These are phyloP conservation scores for Leucocoprinus sp. DNA, from an alignment of 768 basidiomycete species.

Conservation along the genomic window DNA sequence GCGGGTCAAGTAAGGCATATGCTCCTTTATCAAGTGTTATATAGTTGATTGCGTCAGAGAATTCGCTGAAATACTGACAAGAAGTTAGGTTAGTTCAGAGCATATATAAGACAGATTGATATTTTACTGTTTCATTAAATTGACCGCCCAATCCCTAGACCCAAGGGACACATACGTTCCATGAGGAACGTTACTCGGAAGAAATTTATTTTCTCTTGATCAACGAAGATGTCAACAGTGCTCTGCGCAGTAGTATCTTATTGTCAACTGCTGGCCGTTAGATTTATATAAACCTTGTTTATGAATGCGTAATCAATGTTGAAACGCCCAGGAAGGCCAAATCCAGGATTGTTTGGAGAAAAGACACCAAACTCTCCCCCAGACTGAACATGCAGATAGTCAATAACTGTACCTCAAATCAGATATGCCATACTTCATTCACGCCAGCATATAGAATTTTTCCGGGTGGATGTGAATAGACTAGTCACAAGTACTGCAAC, in stretches of 20 bases:
- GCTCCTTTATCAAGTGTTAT: conserved; percentile 33
- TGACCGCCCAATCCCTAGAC: conserved; percentile 30
- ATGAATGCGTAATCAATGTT: conserved; percentile 38
- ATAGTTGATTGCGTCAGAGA: conserved; percentile 34
- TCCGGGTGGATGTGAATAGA: conserved; percentile 11
- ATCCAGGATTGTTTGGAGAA: conserved; percentile 25
- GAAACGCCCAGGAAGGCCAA: conserved; percentile 36
- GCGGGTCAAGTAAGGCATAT: conserved; percentile 37
- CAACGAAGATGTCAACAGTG: conserved; percentile 38
- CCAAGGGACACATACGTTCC: conserved; percentile 36
- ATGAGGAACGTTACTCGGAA: conserved; percentile 43
- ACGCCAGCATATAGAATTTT: conserved; percentile 39
- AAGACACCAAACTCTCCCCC: conserved; percentile 41
- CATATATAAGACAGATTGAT: not conserved
- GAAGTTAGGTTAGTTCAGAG: not conserved
- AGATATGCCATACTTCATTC: conserved; percentile 27
- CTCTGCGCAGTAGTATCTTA: conserved; percentile 18
- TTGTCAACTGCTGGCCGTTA: no score
- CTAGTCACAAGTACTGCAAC: not conserved
- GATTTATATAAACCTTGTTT: conserved; percentile 28
- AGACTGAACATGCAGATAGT: conserved; percentile 21
- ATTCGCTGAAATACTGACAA: conserved; percentile 33
- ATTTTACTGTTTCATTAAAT: conserved; percentile 39
- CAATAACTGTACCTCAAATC: not conserved
- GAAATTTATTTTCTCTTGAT: conserved; percentile 40